Conservation (phyloP, 179 eudicot genomes). For the Silene coronaria region DNA sequence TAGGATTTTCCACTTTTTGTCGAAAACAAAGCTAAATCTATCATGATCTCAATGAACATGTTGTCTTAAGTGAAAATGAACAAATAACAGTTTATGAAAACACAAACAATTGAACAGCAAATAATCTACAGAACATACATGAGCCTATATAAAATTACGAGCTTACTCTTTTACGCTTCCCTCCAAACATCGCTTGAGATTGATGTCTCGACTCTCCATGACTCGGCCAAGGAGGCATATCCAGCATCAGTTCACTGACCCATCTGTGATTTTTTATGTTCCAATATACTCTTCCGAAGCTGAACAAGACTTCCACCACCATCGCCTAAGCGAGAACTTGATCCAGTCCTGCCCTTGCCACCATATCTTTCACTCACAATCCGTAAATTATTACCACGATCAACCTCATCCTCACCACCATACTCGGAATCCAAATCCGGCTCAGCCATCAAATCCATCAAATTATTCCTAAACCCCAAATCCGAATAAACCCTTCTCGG, state of each 20-base stretch:
- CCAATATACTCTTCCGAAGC: constrained; percentile 23
- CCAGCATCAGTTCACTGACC: constrained; percentile 10
- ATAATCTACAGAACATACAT: constrained; percentile 18
- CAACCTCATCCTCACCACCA: constrained; percentile 30
- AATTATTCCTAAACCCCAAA: constrained; percentile 67
- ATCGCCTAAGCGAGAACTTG: constrained; percentile 18
- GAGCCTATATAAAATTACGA: constrained; percentile 7
- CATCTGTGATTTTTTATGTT: constrained; percentile 10
- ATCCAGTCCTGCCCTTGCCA: constrained; percentile 20
- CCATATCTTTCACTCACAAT: constrained; percentile 27
- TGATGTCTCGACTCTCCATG: neutral
- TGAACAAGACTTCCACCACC: constrained; percentile 24
- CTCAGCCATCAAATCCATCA: constrained; percentile 73
- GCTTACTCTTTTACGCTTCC: constrained; percentile 16
- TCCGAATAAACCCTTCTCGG: constrained; percentile 76
- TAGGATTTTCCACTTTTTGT: constrained; percentile 7
- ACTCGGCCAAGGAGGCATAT: neutral
- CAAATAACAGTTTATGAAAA: constrained; percentile 4
- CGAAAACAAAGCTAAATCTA: constrained; percentile 14
- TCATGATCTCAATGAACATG: constrained; percentile 23
- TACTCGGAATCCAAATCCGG: constrained; percentile 35
- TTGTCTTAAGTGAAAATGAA: constrained; percentile 18
- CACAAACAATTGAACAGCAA: constrained; percentile 12
- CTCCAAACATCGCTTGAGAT: neutral
- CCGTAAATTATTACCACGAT: constrained; percentile 38